phyloP scores from a whole-genome alignment of 257 asterid species.

The Catharanthus roseus region DNA sequence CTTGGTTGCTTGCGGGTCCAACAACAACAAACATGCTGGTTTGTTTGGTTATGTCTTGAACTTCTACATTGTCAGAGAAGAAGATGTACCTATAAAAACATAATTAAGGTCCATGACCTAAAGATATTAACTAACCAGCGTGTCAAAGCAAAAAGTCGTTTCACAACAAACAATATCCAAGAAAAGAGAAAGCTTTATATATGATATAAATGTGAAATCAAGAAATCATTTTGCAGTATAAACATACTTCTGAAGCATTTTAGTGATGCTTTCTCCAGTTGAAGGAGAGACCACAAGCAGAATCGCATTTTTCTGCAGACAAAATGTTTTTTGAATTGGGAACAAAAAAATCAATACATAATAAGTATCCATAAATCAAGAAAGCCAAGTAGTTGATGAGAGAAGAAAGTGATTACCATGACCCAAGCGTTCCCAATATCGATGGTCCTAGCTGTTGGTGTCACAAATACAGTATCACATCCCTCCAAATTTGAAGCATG shows the following conservation, averaged over 20 bases:
- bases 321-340: conserved; percentile 14
- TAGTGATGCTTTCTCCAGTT: conserved; percentile 57
- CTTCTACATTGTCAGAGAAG: conserved; percentile 87
- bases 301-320: conserved; percentile 80
- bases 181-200: conserved; percentile 2
- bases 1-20: conserved; percentile 77
- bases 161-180: not conserved
- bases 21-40: conserved; percentile 70
- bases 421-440: conserved; percentile 89
- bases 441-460: conserved; percentile 94
- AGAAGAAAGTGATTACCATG: conserved; percentile 54
- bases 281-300: conserved; percentile 75
- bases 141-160: not conserved
- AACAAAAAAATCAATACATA: not conserved
- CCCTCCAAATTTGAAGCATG: conserved; percentile 50
- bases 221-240: conserved; percentile 6
- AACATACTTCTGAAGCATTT: conserved; percentile 80
- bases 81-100: conserved; percentile 68
- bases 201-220: conserved; percentile 11
- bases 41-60: conserved; percentile 71
- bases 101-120: conserved; percentile 7
- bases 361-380: conserved; percentile 14
- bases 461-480: conserved; percentile 88
- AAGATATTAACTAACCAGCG: not conserved
- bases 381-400: conserved; percentile 12